Evolutionary conservation across 2,329 filamentous ascomycete genomes (phyloP), one percentile per base, ranked within the genome.

Genomic region (Myriangium duriaei): DNA sequence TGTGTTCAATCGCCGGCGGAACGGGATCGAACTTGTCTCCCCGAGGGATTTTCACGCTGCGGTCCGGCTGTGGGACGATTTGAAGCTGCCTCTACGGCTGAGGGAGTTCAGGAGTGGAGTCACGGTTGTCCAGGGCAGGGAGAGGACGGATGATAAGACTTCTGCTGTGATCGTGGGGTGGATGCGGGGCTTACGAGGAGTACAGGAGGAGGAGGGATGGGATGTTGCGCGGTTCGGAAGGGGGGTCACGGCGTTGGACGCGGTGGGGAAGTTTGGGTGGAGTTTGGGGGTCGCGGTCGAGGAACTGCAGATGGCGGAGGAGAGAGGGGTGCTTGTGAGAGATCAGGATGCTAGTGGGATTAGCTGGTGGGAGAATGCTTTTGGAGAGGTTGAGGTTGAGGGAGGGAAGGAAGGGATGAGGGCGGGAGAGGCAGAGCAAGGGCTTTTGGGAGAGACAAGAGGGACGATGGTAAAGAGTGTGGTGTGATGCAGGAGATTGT

Each of bases 291-390:
- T 98, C 14, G 91, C 91, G 1, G 82, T 81, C 42, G 91, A 96
- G 57, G 91, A 98, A 61, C 68, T 98, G 10, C 83, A 95, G 55
- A 95, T 98, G 88, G 87, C 87, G 0, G 91, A 98, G 58, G 88
- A 96, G 56, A 76, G 73, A 40, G 91, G 91, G 0, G 75, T 77
- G 2, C 57, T 98, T 13, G 96, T 88, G 56, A 78, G 91, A 33
- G 91, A 98, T 56, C 87, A 93, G 51, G 80, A 85, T 4, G 74
- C 96, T 11, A 87, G 95, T 56, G 91, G 91, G 0, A 66, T 93
- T 32, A 80, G 80, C 51, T 98, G 93, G 58, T 98, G 91, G 91
- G 77, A 82, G 60, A 98, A 98, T 42, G 48, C 52, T 34, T 52
- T 59, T 30, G 30, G 21, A 2, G 29, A 33, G 5, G 37, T 44